Evolutionary conservation across 805 yeast genomes (phyloP), one percentile per base, ranked within the genome.

Genomic region (Kodamaea hsintzibuensis): DNA sequence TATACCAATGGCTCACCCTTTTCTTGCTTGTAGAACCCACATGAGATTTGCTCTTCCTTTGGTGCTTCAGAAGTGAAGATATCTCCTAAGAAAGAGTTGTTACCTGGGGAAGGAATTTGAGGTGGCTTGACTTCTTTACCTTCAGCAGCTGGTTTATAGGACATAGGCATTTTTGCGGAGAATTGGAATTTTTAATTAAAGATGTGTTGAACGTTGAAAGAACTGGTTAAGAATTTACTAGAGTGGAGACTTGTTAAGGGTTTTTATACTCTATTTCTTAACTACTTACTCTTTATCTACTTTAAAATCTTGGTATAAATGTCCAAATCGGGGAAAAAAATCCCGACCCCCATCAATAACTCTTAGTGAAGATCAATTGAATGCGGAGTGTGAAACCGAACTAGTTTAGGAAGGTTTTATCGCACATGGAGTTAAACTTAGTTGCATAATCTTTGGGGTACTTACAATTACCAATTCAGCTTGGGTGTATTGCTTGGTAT

Each of bases 1-100:
- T 86, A 86, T n/a, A 81, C 88, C 65, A 86, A 78, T 48, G 86
- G 82, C 67, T 82, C 84, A 55, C 91, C 91, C 53, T 74, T 73
- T 68, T 83, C 86, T 71, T 86, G 90, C 63, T 76, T 79, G 80
- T 82, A 86, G 74, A 86, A 85, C 50, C 91, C 91, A 66, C 85
- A 77, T 14, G 85, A 70, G 59, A 86, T 82, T 67, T 82, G 82
- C 66, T 84, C 70, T 49, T 82, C 89, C 49, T 74, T 68, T 61
- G 82, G 84, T 52, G 84, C 85, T 25, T 82, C 84, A 17, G 87
- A 81, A 42, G 84, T 78, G 71, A 82, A 82, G 57, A 78, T 74
- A 64, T 86, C 91, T 52, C 89, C 87, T 57, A 86, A 76, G 77
- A 83, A 86, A 7, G 91, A 80, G 70, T 86, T 86, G 75, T 78